Percentiles rank a stretch among this genome's conserved stretches.
phyloP scores from a whole-genome alignment of 805 yeast species.

The Diddensiella transvaalensis region DNA sequence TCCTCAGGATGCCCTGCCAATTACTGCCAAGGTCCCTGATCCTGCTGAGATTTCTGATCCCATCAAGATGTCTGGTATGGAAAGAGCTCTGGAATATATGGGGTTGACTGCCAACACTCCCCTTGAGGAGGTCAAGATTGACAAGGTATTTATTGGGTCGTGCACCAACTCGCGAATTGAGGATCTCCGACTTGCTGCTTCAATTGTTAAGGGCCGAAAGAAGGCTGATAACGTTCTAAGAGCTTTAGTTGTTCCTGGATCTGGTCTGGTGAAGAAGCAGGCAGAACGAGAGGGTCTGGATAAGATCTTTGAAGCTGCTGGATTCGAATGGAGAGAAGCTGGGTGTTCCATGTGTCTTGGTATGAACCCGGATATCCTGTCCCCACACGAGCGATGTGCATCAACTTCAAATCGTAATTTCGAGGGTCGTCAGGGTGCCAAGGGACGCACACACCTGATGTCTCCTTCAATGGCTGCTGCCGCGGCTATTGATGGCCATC shows the following conservation, averaged over 20 bases:
- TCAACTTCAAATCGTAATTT: constrained; percentile 98
- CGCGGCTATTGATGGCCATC: constrained; percentile 88
- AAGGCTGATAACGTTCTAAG: constrained; percentile 72
- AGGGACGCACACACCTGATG: constrained; percentile 93
- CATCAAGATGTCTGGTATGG: constrained; percentile 76
- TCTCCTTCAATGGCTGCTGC: constrained; percentile 99
- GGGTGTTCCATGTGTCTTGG: constrained; percentile 99
- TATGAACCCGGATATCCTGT: constrained; percentile 96
- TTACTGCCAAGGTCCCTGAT: constrained; percentile 86
- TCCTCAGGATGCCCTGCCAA: constrained; percentile 97
- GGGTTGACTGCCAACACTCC: constrained; percentile 84
- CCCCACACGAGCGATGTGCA: constrained; percentile 96
- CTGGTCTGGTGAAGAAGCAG: constrained; percentile 88
- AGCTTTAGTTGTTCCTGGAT: constrained; percentile 95
- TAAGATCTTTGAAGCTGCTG: constrained; percentile 85
- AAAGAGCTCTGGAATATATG: constrained; percentile 88
- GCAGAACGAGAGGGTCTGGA: constrained; percentile 96
- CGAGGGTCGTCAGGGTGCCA: constrained; percentile 98
- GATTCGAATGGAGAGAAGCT: constrained; percentile 99
- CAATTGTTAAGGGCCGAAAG: constrained; percentile 83
- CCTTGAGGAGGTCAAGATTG: constrained; percentile 68
- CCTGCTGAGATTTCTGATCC: constrained; percentile 65
- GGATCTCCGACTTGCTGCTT: constrained; percentile 93
- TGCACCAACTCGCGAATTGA: constrained; percentile 98
- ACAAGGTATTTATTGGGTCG: constrained; percentile 95